Conservation (phyloP, 2,329 filamentous ascomycete genomes). For the Penicillium glabrum region DNA sequence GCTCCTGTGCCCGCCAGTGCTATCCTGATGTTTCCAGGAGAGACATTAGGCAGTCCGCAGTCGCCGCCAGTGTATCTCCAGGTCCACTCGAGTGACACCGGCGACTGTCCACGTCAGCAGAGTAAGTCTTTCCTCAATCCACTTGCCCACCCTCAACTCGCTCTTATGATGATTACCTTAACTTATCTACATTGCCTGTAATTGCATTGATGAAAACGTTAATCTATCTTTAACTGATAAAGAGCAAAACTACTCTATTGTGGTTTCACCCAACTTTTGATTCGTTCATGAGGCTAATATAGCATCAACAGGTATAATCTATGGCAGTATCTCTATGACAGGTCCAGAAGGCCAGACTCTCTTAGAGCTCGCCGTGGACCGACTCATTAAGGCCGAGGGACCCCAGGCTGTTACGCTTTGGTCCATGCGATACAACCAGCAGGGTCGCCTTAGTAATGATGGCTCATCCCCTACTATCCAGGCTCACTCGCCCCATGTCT, state of each 20-base stretch:
- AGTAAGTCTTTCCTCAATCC: constrained; percentile 65
- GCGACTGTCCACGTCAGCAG: constrained; percentile 85
- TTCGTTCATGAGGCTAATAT: constrained; percentile 36
- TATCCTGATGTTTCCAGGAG: constrained; percentile 41
- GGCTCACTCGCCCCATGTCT: constrained; percentile 43
- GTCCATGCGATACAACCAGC: constrained; percentile 55
- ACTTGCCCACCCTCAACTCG: constrained; percentile 13
- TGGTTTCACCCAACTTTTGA: constrained; percentile 13
- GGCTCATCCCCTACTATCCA: constrained; percentile 14
- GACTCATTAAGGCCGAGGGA: constrained; percentile 43
- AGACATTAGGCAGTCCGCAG: constrained; percentile 28
- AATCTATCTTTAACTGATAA: constrained; percentile 82
- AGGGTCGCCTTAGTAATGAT: constrained; percentile 25
- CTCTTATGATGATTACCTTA: constrained; percentile 76
- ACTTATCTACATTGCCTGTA: constrained; percentile 99
- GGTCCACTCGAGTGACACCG: constrained; percentile 84
- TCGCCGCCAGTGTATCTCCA: constrained; percentile 59
- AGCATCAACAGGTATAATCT: constrained; percentile 55
- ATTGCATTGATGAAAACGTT: constrained; percentile 76
- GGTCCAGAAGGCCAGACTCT: constrained; percentile 41
- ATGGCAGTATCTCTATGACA: constrained; percentile 50
- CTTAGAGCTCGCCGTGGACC: constrained; percentile 36
- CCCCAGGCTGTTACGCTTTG: constrained; percentile 47
- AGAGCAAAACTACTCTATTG: constrained; percentile 34
- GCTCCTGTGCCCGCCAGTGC: constrained; percentile 71